Percentiles rank a stretch among this genome's conserved stretches.
Evolutionary conservation across 2,329 filamentous ascomycete genomes (phyloP).

Genomic region (Talaromyces pinophilus): DNA sequence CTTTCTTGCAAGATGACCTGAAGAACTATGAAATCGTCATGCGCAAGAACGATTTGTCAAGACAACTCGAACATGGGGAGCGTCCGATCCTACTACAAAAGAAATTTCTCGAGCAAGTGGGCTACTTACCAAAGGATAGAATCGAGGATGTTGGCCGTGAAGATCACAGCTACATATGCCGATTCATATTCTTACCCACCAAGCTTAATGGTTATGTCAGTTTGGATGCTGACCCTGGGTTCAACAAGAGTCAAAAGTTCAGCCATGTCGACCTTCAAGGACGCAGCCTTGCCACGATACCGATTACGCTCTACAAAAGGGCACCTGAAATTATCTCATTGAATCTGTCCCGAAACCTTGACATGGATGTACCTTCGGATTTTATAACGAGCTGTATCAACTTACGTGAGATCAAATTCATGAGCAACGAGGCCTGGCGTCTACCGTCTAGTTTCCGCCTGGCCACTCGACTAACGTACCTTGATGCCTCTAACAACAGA

Average conservation of each 20-base stretch:
- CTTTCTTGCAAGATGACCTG: constrained; percentile 82
- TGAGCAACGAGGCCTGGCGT: constrained; percentile 86
- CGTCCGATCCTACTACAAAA: constrained; percentile 90
- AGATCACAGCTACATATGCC: constrained; percentile 94
- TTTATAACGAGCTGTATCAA: constrained; percentile 93
- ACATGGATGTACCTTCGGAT: constrained; percentile 88
- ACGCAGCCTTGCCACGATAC: constrained; percentile 89
- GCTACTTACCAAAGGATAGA: constrained; percentile 81
- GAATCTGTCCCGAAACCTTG: constrained; percentile 89
- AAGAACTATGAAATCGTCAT: constrained; percentile 96
- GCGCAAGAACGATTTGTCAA: constrained; percentile 85
- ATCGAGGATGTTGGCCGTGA: constrained; percentile 93
- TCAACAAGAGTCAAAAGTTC: constrained; percentile 83
- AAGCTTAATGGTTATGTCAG: constrained; percentile 78
- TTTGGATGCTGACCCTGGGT: constrained; percentile 73
- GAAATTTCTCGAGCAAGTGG: constrained; percentile 82
- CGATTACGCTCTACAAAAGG: constrained; percentile 89
- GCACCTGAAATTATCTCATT: constrained; percentile 90
- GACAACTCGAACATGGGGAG: constrained; percentile 76
- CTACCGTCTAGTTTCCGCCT: constrained; percentile 81
- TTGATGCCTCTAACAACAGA: constrained; percentile 94
- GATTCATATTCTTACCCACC: constrained; percentile 90
- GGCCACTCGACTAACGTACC: constrained; percentile 77
- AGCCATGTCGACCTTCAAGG: constrained; percentile 91
- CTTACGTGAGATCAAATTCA: constrained; percentile 91